Conservation (phyloP, 306 rosid species). For the Castanospermum australe region DNA sequence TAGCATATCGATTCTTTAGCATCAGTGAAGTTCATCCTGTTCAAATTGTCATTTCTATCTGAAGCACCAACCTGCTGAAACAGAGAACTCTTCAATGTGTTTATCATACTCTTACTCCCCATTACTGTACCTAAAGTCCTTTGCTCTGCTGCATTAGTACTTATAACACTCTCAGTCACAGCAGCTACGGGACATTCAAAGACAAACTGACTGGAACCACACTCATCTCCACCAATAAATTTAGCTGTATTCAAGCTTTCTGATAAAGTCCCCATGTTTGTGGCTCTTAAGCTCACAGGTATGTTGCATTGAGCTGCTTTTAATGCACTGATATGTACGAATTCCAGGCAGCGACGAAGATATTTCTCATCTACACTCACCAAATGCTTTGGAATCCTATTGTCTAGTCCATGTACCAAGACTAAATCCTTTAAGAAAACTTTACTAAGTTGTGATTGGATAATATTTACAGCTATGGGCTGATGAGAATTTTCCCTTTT, state of each 20-base stretch:
- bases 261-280: conserved; percentile 42
- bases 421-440: background rate
- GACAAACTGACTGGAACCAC: no score
- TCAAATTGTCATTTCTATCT: conserved; percentile 45
- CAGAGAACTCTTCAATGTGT: conserved; percentile 71
- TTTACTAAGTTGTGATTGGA: conserved; percentile 53
- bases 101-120: conserved; percentile 90
- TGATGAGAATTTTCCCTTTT: conserved; percentile 50
- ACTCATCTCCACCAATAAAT: conserved; percentile 28
- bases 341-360: conserved; percentile 76
- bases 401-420: conserved; percentile 50
- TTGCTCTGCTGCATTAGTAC: conserved; percentile 1
- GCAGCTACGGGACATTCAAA: conserved; percentile 7
- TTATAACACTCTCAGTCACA: background rate
- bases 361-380: conserved; percentile 80
- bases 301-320: conserved; percentile 56
- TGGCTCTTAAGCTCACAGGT: conserved; percentile 46
- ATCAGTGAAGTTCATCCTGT: conserved; percentile 47
- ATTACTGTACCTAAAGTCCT: conserved; percentile 74
- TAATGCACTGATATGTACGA: conserved; percentile 60
- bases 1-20: conserved; percentile 47
- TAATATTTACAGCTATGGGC: conserved; percentile 51
- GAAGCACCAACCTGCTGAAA: conserved; percentile 52
- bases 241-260: conserved; percentile 42
- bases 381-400: conserved; percentile 75